Evolutionary conservation across 768 basidiomycete genomes (phyloP), one percentile per base, ranked within the genome.

Genomic region (Lactarius sp.): DNA sequence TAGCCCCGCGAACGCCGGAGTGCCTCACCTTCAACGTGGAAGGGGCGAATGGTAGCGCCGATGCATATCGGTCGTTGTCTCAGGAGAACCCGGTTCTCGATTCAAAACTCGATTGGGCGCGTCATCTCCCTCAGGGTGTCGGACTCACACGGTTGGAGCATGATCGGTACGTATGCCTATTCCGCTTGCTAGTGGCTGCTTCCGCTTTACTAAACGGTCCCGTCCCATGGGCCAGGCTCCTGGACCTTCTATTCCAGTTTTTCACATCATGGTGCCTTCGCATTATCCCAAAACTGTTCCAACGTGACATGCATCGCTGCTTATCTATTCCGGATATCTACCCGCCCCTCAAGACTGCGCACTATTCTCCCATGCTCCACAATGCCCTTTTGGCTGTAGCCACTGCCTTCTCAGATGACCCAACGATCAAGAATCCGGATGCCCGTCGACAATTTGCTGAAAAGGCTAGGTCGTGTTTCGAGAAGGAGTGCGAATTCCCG

Each of bases 281-380:
- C 47, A 71, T 77, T 52, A 72, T 78, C 3, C 77, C 78, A 10
- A 68, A 72, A 39, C 72, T 79, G 31, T 79, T 80, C 66, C 71
- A 76, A 16, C 72, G 74, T 33, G 78, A 79, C 68, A 79, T 79
- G 78, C 72, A 75, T 52, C 74, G 73, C 51, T 73, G 71, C 33
- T 70, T 79, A 42, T 70, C 68, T 41, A 54, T 68, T 5, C 73
- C 76, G 8, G 67, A 55, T 1, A 61, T 63, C 1, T 60, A 70
- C 2, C 62, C 68, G 0, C 70, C 70, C 10, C 79, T 79, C 0
- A 80, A 79, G 62, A 79, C 80, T 0, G 72, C 81, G 2, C 85
- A 88, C 66, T 89, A 88, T 71, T 86, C 85, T 2, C 85, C 87
- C 0, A 84, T 88, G 81, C 77, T 88, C 8, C 87, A 89, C 73